These are phyloP conservation scores for Alternaria triticina DNA, from an alignment of 2,329 filamentous ascomycete genomes.

Conservation along the genomic window DNA sequence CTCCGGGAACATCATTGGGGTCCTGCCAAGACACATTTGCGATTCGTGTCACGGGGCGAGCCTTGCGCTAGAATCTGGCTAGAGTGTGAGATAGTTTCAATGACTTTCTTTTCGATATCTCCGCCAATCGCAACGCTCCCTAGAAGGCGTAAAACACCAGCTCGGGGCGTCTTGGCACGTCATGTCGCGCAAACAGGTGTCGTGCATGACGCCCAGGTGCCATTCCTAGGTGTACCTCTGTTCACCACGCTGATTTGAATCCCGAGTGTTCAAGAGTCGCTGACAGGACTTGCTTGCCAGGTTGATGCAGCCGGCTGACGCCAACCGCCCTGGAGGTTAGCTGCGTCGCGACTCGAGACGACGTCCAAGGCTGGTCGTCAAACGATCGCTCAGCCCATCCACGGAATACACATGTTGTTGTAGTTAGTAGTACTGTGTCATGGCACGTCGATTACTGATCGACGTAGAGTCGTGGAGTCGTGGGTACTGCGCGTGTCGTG, in stretches of 20 bases:
- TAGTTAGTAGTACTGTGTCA: background rate
- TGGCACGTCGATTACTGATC: background rate
- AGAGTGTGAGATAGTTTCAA: constrained; percentile 13
- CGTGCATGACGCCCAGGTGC: background rate
- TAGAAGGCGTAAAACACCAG: constrained; percentile 10
- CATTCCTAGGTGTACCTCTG: background rate
- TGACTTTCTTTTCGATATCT: background rate
- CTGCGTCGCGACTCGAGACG: background rate
- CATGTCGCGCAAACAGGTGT: background rate
- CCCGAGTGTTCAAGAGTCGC: background rate
- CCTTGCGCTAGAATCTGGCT: background rate
- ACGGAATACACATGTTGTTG: background rate
- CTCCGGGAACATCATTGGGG: constrained; percentile 1
- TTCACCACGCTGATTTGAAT: background rate
- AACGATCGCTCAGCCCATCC: background rate
- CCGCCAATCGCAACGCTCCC: background rate
- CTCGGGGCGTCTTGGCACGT: constrained; percentile 3
- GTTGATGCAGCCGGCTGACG: background rate
- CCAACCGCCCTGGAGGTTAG: background rate
- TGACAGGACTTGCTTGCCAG: background rate
- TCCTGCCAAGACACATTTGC: background rate
- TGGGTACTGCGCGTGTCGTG: background rate
- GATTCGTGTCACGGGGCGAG: background rate
- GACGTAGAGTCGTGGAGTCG: background rate
- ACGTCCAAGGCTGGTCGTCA: background rate